phyloP scores from a whole-genome alignment of 2,329 filamentous ascomycete genomes.

The Xylariales sp. region DNA sequence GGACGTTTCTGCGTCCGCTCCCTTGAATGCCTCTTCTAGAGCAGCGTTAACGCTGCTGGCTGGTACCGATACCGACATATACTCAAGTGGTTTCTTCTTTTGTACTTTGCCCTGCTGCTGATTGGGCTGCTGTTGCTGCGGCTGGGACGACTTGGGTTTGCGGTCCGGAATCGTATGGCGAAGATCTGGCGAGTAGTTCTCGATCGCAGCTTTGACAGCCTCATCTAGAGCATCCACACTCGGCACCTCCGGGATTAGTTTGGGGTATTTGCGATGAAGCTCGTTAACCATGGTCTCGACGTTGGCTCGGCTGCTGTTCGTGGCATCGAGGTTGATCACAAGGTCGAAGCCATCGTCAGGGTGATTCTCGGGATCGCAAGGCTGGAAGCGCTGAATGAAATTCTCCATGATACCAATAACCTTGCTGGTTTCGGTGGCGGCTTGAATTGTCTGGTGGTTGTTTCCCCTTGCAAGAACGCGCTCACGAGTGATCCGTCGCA shows the following conservation, averaged over 20 bases:
- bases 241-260: constrained; percentile 68
- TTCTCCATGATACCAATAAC: constrained; percentile 92
- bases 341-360: constrained; percentile 82
- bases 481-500: constrained; percentile 69
- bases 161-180: constrained; percentile 69
- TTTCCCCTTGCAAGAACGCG: constrained; percentile 84
- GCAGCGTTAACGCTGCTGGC: constrained; percentile 40
- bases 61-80: constrained; percentile 48
- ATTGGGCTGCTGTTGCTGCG: constrained; percentile 31
- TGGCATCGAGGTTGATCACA: constrained; percentile 79
- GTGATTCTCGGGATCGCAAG: constrained; percentile 57
- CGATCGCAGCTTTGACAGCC: constrained; percentile 71
- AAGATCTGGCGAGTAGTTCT: constrained; percentile 71
- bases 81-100: constrained; percentile 50
- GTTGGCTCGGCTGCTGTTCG: constrained; percentile 74
- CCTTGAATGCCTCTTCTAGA: constrained; percentile 67
- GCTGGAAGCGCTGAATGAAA: constrained; percentile 83
- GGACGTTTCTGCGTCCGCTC: constrained; percentile 45
- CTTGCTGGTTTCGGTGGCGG: constrained; percentile 67
- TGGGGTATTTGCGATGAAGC: constrained; percentile 74
- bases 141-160: constrained; percentile 37
- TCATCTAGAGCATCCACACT: constrained; percentile 69
- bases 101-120: constrained; percentile 25
- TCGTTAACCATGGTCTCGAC: constrained; percentile 72
- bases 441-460: constrained; percentile 97